A percentile compares a stretch with the other conserved stretches of the same genome.
Conservation (phyloP, 1,284 basidiomycete species). For the Earliella scabrosa region DNA sequence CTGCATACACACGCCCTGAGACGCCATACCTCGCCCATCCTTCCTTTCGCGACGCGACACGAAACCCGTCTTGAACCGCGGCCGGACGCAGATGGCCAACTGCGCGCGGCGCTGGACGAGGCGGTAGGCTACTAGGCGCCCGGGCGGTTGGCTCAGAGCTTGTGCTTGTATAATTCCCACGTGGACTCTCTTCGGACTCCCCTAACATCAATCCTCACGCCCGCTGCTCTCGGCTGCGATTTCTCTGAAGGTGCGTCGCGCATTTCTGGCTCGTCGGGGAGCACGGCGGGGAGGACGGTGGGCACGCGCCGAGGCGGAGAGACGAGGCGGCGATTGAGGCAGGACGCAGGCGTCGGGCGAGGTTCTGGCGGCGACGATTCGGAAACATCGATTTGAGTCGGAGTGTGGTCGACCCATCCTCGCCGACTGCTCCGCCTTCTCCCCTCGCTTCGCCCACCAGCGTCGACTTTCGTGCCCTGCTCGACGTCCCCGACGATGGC, state of each 20-base stretch:
- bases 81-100: not conserved
- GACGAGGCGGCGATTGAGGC: slow-evolving; percentile 15
- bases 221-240: slow-evolving; percentile 16
- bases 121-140: slow-evolving; percentile 22
- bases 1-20: not conserved
- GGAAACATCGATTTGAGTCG: slow-evolving; percentile 42
- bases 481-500: slow-evolving; percentile 13
- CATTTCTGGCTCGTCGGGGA: not conserved
- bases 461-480: not conserved
- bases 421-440: slow-evolving; percentile 32
- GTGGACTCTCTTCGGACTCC: slow-evolving; percentile 29
- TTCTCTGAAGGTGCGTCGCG: slow-evolving; percentile 14
- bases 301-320: slow-evolving; percentile 9
- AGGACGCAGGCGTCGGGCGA: slow-evolving; percentile 25
- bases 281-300: not conserved
- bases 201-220: slow-evolving; percentile 32
- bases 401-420: slow-evolving; percentile 35
- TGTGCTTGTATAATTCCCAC: slow-evolving; percentile 27
- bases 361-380: slow-evolving; percentile 45
- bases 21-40: slow-evolving; percentile 2
- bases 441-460: slow-evolving; percentile 4
- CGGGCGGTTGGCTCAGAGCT: slow-evolving; percentile 12
- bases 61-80: not conserved
- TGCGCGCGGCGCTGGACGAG: slow-evolving; percentile 19
- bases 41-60: not conserved